Evolutionary conservation across 1,139 yeast genomes (phyloP), one percentile per base, ranked within the genome.

Genomic region (Ogataea hybrid): DNA sequence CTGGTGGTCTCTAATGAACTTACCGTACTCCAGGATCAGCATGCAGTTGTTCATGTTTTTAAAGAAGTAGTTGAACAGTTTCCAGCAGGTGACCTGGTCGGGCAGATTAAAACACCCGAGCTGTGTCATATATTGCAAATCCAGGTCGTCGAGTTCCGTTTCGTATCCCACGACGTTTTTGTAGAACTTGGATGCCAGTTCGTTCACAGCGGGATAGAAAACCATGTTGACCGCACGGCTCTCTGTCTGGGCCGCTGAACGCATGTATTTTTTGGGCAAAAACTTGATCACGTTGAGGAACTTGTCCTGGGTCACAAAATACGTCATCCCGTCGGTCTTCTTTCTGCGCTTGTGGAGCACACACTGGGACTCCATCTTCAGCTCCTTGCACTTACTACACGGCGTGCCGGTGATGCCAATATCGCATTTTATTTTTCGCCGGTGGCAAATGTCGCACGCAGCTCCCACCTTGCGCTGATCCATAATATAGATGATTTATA

Each of bases 81-180:
- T 85, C 48, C 75, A 76, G 39, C 84, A 72, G 20, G 83, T 65
- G 29, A 73, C 79, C 30, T 70, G 63, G 12, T 79, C 73, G 2
- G 92, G 92, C 30, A 84, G 62, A 38, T 79, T 63, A 54, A 84
- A 84, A 2, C 89, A 86, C 3, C 92, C 92, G 47, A 85, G 67
- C 43, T 81, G 62, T 53, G 80, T 77, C 52, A 84, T 68, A 44
- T 81, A 77, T 55, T 81, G 85, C 56, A 83, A 67, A 53, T 84
- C 90, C 28, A 81, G 84, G 7, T 81, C 74, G 56, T 81, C 86
- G 40, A 80, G 14, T 15, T 23, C 32, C 10, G 34, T 29, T 23
- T 46, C 45, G 15, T 30, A 21, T 5, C 47, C 50, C 18, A 40
- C 31, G 21, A 39, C 43, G 15, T 37, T 44, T 22, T 34, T 43